phyloP scores from a whole-genome alignment of 2,329 filamentous ascomycete genomes.

The Sclerotinia trifoliorum region DNA sequence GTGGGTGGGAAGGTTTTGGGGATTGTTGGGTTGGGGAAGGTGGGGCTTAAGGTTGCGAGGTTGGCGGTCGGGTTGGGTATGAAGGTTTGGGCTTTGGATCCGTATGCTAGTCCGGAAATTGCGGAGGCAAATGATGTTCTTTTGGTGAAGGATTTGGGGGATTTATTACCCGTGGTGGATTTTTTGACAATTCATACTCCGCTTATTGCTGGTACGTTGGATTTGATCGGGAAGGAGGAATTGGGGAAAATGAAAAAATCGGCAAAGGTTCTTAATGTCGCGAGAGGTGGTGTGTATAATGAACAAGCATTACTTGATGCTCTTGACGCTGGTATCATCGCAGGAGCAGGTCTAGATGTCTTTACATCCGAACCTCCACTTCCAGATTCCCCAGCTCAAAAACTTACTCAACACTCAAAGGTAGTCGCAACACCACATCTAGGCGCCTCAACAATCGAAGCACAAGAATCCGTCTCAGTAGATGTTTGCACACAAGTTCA shows the following conservation, averaged over 20 bases:
- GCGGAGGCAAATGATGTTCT: slow-evolving; percentile 66
- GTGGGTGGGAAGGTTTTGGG: slow-evolving; percentile 74
- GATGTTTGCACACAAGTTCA: slow-evolving; percentile 81
- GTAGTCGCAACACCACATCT: slow-evolving; percentile 79
- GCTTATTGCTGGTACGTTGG: slow-evolving; percentile 71
- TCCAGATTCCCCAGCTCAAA: slow-evolving; percentile 57
- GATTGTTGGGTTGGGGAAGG: slow-evolving; percentile 79
- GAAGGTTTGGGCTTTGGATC: slow-evolving; percentile 72
- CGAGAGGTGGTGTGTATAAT: slow-evolving; percentile 76
- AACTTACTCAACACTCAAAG: slow-evolving; percentile 65
- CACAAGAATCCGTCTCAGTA: slow-evolving; percentile 79
- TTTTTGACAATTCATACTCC: slow-evolving; percentile 82
- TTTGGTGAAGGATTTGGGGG: slow-evolving; percentile 55
- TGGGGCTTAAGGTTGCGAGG: slow-evolving; percentile 76
- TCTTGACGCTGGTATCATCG: slow-evolving; percentile 67
- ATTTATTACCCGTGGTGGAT: slow-evolving; percentile 65
- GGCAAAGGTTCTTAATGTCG: slow-evolving; percentile 74
- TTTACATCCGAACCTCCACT: slow-evolving; percentile 72
- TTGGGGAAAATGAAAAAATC: slow-evolving; percentile 70
- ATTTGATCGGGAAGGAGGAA: slow-evolving; percentile 67
- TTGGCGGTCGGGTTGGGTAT: slow-evolving; percentile 76
- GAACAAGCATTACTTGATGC: slow-evolving; percentile 70
- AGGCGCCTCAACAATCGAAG: slow-evolving; percentile 76
- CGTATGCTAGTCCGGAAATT: slow-evolving; percentile 72
- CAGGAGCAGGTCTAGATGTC: slow-evolving; percentile 76